phyloP scores from a whole-genome alignment of 768 basidiomycete genomes.

The Ephemerocybe angulata region DNA sequence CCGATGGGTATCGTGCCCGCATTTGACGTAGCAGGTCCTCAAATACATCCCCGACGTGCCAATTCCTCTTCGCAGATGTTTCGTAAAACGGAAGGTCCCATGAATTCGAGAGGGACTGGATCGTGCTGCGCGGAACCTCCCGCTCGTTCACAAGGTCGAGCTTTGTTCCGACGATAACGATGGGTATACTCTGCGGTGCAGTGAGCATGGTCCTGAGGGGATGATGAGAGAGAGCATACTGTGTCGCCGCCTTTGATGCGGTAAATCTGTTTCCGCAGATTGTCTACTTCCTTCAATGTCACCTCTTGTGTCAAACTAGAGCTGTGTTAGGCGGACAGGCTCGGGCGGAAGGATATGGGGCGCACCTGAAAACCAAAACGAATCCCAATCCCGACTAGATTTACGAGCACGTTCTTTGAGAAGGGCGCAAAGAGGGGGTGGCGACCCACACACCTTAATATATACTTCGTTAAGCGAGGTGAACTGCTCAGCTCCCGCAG shows the following conservation, averaged over 20 bases:
- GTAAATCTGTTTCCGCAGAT: conserved; percentile 76
- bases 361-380: conserved; percentile 76
- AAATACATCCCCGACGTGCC: conserved; percentile 77
- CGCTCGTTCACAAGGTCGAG: conserved; percentile 78
- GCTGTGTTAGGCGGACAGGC: conserved; percentile 1
- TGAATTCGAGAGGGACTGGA: conserved; percentile 57
- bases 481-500: conserved; percentile 85
- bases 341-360: not conserved
- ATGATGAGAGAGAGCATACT: conserved; percentile 29
- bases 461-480: conserved; percentile 76
- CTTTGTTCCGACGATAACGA: conserved; percentile 86
- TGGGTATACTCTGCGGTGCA: conserved; percentile 54
- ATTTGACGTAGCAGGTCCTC: conserved; percentile 74
- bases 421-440: conserved; percentile 5
- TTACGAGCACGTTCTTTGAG: not conserved
- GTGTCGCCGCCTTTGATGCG: conserved; percentile 71
- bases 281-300: conserved; percentile 75
- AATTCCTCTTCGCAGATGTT: conserved; percentile 83
- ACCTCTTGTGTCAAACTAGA: conserved; percentile 76
- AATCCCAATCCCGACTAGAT: conserved; percentile 68
- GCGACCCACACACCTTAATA: conserved; percentile 53
- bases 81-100: conserved; percentile 82
- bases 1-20: conserved; percentile 59
- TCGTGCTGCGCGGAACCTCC: conserved; percentile 63
- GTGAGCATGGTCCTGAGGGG: conserved; percentile 2